phyloP scores from a whole-genome alignment of 495 filamentous ascomycete species.

The Thozetella sp. region DNA sequence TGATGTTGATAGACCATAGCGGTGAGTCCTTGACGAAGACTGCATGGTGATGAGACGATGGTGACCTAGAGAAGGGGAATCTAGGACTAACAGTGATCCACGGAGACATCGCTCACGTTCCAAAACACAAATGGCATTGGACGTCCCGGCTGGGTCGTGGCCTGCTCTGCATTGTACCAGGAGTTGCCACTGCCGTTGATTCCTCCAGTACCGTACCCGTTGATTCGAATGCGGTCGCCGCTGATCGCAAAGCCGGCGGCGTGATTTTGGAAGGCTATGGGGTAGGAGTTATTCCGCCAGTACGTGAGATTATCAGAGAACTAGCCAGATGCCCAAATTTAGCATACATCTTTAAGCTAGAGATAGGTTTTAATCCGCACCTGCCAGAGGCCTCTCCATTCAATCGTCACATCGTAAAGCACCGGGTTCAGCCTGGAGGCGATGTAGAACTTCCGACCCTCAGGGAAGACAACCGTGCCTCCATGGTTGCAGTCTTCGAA shows the following conservation, averaged over 20 bases:
- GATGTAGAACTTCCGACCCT: constrained; percentile 52
- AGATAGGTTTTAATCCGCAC: background rate
- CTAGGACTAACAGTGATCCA: constrained; percentile 39
- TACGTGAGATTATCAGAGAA: constrained; percentile 54
- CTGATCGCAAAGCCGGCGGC: constrained; percentile 53
- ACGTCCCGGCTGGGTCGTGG: constrained; percentile 46
- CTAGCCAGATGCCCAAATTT: no score
- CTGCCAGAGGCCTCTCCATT: constrained; percentile 49
- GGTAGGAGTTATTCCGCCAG: constrained; percentile 58
- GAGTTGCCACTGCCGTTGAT: constrained; percentile 55
- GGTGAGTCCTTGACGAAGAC: constrained; percentile 54
- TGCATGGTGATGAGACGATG: background rate
- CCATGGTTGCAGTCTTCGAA: constrained; percentile 51
- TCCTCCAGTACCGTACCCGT: constrained; percentile 52
- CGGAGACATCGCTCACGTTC: constrained; percentile 56
- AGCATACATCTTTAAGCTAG: no score
- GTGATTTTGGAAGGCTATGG: constrained; percentile 59
- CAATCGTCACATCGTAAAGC: constrained; percentile 43
- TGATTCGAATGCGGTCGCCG: constrained; percentile 48
- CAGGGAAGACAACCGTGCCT: constrained; percentile 54
- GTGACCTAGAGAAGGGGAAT: background rate
- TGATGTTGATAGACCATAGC: constrained; percentile 58
- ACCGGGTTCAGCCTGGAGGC: constrained; percentile 48
- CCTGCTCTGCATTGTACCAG: constrained; percentile 43
- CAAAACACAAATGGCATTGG: constrained; percentile 65